Evolutionary conservation across 2,329 filamentous ascomycete species (phyloP), one percentile per base, ranked within the genome.

Genomic region (Exophiala phaeomuriformis): DNA sequence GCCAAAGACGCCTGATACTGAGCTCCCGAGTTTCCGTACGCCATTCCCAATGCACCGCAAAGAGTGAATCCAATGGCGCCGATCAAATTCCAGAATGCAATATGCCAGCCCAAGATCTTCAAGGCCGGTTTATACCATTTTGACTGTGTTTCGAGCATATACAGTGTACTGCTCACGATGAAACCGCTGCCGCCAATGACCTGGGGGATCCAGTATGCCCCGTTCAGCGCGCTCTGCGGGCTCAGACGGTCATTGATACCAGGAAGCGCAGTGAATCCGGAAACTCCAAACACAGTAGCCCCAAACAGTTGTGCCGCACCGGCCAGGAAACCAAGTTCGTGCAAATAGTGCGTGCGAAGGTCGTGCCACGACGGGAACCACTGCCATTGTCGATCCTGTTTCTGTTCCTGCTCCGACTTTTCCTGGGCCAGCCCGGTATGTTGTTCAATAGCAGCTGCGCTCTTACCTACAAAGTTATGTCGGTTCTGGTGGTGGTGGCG

Each of bases 101-200:
- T 78, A 65, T 85, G 81, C 83, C 83, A 86, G 2, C 83, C 83
- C 1, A 86, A 71, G 0, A 80, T 70, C 2, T 66, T 64, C 2
- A 71, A 72, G 0, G 80, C 79, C 0, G 83, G 82, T 8, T 71
- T 68, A 61, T 79, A 85, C 83, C 83, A 86, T 43, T 72, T 76
- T 39, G 72, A 64, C 66, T 86, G 83, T 2, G 81, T 84, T 66
- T 86, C 83, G 5, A 86, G 63, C 76, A 84, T 84, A 66, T 84
- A 85, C 1, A 86, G 67, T 2, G 70, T 62, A 42, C 71, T 73
- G 31, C 73, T 83, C 28, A 82, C 62, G 55, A 85, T 77, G 66
- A 86, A 86, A 3, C 82, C 80, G 0, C 65, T 64, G 1, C 82
- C 82, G 3, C 83, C 83, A 2, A 85, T 68, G 4, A 85, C 77